A percentile compares a stretch with the other conserved stretches of the same genome.
phyloP scores from a whole-genome alignment of 2,329 filamentous ascomycete genomes.

The Ophiostoma himal-ulmi region DNA sequence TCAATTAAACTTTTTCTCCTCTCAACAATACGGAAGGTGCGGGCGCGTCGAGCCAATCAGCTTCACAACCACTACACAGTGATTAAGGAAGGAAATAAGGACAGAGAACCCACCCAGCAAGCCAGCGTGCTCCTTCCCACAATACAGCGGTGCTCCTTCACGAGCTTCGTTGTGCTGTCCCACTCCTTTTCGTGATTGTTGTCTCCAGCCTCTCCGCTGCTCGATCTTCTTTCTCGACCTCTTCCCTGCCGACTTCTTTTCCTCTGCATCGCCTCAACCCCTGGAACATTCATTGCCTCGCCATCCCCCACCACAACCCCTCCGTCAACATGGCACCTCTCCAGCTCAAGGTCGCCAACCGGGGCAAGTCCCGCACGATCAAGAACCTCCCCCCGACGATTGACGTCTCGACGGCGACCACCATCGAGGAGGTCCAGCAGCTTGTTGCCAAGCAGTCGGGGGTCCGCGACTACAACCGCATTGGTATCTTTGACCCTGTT shows the following conservation, averaged over 20 bases:
- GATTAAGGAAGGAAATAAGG: not conserved
- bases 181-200: constrained; percentile 6
- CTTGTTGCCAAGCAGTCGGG: constrained; percentile 47
- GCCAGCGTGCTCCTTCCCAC: not conserved
- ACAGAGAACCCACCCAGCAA: not conserved
- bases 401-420: constrained; percentile 46
- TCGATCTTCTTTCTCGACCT: not conserved
- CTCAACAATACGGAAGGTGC: constrained; percentile 18
- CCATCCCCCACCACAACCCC: not conserved
- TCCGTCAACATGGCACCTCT: constrained; percentile 27
- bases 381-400: constrained; percentile 49
- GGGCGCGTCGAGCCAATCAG: constrained; percentile 16
- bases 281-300: not conserved
- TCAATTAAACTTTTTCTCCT: constrained; percentile 13
- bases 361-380: constrained; percentile 46
- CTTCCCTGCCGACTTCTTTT: not conserved
- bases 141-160: not conserved
- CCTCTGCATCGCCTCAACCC: not conserved
- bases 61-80: not conserved
- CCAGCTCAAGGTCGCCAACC: constrained; percentile 41
- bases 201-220: not conserved
- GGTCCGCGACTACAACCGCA: constrained; percentile 53
- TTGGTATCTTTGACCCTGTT: constrained; percentile 56
- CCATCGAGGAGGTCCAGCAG: constrained; percentile 56
- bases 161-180: constrained; percentile 3